Evolutionary conservation across 2,329 filamentous ascomycete genomes (phyloP).

Genomic region (Tolypocladium tundrense): DNA sequence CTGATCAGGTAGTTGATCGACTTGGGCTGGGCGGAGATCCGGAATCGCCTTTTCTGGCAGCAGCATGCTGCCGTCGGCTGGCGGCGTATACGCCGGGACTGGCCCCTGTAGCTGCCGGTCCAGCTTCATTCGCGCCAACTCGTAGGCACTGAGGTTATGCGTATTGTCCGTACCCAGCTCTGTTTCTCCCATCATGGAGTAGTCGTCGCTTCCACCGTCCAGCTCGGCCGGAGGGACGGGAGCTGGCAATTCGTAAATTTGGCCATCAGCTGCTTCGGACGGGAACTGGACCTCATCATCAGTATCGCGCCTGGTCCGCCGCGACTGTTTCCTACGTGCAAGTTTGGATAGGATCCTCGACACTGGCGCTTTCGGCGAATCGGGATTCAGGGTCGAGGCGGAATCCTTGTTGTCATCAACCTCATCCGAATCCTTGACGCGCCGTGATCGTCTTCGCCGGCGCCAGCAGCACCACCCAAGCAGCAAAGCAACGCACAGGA

Average conservation of each 20-base stretch:
- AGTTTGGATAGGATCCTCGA: conserved; percentile 30
- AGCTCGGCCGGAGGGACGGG: conserved; percentile 37
- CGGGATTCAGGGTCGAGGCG: conserved; percentile 18
- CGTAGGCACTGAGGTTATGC: conserved; percentile 35
- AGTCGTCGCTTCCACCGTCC: conserved; percentile 27
- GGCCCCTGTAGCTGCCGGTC: conserved; percentile 40
- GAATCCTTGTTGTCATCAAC: conserved; percentile 26
- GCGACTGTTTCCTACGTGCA: conserved; percentile 22
- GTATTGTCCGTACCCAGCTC: conserved; percentile 30
- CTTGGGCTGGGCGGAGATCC: conserved; percentile 4
- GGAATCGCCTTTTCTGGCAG: conserved; percentile 19
- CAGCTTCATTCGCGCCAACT: conserved; percentile 38
- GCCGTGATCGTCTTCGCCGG: conserved; percentile 20
- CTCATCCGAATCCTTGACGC: conserved; percentile 8
- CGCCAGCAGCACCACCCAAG: conserved; percentile 24
- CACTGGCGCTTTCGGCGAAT: conserved; percentile 13
- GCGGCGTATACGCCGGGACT: conserved; percentile 37
- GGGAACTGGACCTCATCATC: conserved; percentile 14
- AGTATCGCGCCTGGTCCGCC: conserved; percentile 10
- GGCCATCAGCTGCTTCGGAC: conserved; percentile 28
- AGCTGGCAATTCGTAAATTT: conserved; percentile 42
- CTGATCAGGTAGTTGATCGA: conserved; percentile 8
- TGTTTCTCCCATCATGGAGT: conserved; percentile 26
- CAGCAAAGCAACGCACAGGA: conserved; percentile 16
- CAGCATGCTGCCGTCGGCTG: conserved; percentile 15